A percentile compares a stretch with the other conserved stretches of the same genome.
Evolutionary conservation across 345 rosid genomes (phyloP).

Genomic region (Mercurialis annua): DNA sequence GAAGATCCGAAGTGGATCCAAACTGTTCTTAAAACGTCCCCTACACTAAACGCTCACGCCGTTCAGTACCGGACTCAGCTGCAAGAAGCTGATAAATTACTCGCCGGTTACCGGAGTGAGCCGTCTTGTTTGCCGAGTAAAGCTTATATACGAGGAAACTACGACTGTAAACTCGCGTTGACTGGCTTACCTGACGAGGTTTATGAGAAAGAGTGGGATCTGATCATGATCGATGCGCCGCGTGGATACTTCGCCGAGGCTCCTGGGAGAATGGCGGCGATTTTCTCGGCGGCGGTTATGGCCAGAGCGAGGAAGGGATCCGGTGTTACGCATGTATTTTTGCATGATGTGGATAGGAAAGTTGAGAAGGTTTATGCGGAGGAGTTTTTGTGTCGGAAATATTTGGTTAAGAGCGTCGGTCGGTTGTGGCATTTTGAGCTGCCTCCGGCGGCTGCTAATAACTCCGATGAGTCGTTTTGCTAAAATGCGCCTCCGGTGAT

Average conservation of each 20-base stretch:
- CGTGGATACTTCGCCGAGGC: conserved; percentile 63
- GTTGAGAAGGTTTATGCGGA: conserved; percentile 63
- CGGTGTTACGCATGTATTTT: conserved; percentile 67
- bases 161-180: conserved; percentile 54
- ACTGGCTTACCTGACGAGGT: conserved; percentile 71
- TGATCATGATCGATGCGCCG: conserved; percentile 86
- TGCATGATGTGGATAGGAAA: conserved; percentile 65
- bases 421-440: conserved; percentile 76
- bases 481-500: conserved; percentile 24
- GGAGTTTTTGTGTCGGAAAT: conserved; percentile 62
- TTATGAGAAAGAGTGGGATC: conserved; percentile 78
- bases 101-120: conserved; percentile 37
- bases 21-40: conserved; percentile 44
- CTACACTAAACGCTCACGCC: conserved; percentile 51
- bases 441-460: conserved; percentile 43
- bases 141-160: conserved; percentile 56
- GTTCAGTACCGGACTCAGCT: conserved; percentile 68
- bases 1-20: conserved; percentile 68
- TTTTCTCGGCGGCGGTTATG: conserved; percentile 80
- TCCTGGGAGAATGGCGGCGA: conserved; percentile 78
- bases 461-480: conserved; percentile 44
- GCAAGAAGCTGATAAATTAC: conserved; percentile 40
- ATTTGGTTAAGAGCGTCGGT: conserved; percentile 43
- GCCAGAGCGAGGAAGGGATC: conserved; percentile 60
- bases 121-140: conserved; percentile 46